These are phyloP conservation scores for Roridomyces roridus DNA, from an alignment of 768 basidiomycete genomes.

Conservation along the genomic window DNA sequence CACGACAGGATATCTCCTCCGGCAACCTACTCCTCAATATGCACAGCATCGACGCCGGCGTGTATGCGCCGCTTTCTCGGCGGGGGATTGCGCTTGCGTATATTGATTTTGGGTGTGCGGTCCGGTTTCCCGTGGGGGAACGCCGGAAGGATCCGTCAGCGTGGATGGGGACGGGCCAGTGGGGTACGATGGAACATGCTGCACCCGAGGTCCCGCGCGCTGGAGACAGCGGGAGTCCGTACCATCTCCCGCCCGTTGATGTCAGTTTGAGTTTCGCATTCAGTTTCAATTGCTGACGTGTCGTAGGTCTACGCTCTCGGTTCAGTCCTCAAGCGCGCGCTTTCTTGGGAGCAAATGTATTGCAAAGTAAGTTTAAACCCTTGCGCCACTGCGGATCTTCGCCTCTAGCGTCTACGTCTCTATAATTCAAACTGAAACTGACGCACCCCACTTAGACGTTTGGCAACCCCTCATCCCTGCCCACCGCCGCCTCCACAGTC, in stretches of 20 bases:
- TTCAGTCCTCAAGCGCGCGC: constrained; percentile 18
- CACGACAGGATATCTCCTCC: constrained; percentile 19
- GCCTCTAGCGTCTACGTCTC: no score
- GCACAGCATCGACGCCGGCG: constrained; percentile 14
- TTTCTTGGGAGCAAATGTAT: constrained; percentile 22
- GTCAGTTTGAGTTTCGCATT: constrained; percentile 7
- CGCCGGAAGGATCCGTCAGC: no score
- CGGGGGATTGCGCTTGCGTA: constrained; percentile 16
- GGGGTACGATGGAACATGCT: constrained; percentile 21
- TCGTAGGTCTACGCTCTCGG: constrained; percentile 19
- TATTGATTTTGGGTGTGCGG: constrained; percentile 21
- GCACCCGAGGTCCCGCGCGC: constrained; percentile 22
- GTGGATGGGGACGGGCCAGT: constrained; percentile 21
- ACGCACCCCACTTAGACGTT: constrained; percentile 15
- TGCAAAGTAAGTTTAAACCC: constrained; percentile 13
- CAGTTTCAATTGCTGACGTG: not conserved
- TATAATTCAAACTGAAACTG: constrained; percentile 4
- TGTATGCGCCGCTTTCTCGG: constrained; percentile 17
- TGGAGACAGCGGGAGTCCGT: constrained; percentile 1
- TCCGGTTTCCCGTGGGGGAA: constrained; percentile 14
- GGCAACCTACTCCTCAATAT: constrained; percentile 24
- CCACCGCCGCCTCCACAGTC: constrained; percentile 19
- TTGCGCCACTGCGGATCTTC: no score
- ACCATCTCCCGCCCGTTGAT: constrained; percentile 19
- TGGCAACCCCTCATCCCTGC: constrained; percentile 17